Conservation (phyloP, 2,329 filamentous ascomycete species). For the Fusarium circinatum region DNA sequence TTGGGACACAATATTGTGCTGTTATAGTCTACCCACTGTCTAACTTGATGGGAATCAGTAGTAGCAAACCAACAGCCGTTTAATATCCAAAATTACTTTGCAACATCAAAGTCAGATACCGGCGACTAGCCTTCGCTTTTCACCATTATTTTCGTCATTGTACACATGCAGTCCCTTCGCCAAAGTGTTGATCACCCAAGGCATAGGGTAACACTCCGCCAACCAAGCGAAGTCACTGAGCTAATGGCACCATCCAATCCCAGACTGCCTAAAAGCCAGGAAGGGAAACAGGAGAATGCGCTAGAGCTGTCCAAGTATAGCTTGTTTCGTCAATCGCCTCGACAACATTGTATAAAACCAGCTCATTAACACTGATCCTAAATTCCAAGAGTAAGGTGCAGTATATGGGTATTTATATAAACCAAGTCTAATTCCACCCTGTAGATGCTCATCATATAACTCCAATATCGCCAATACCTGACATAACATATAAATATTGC, state of each 20-base stretch:
- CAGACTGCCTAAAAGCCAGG: not conserved
- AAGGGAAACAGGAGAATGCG: slow-evolving; percentile 10
- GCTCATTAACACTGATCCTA: too few species aligned
- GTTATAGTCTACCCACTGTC: accelerated
- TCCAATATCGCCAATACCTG: not conserved
- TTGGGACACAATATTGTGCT: too few species aligned
- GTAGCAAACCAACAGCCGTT: accelerated
- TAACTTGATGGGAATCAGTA: too few species aligned
- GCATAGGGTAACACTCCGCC: not conserved
- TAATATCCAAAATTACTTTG: not conserved
- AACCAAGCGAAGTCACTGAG: not conserved
- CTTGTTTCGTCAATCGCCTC: not conserved
- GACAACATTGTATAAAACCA: too few species aligned
- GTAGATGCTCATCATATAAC: not conserved
- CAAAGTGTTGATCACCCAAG: not conserved
- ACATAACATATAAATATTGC: not conserved
- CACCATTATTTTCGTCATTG: too few species aligned
- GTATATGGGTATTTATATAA: not conserved
- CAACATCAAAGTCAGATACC: accelerated
- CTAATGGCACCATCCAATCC: slow-evolving; percentile 11
- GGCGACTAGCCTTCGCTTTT: too few species aligned
- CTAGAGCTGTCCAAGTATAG: slow-evolving; percentile 11
- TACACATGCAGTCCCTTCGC: not conserved
- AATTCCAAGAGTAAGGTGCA: not conserved
- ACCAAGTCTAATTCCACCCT: not conserved